phyloP scores from a whole-genome alignment of 169 alveolate genomes.

The Ichthyophthirius multifiliis region DNA sequence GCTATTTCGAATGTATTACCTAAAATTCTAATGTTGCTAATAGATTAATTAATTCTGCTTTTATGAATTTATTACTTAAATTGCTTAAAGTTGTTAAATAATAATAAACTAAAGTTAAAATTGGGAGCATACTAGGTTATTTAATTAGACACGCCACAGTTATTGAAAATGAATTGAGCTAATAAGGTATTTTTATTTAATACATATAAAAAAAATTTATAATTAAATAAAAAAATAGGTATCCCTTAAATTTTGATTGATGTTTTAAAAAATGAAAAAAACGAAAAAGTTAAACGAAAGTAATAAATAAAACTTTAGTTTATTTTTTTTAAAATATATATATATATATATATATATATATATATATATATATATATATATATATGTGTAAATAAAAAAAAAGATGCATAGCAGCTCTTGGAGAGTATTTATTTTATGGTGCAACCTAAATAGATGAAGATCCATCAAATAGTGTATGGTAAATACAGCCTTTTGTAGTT shows the following conservation, averaged over 20 bases:
- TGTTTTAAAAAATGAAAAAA: conserved; percentile 53
- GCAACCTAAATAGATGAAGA: conserved; percentile 89
- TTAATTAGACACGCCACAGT: conserved; percentile 83
- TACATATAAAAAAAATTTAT: not conserved
- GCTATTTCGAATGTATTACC: conserved; percentile 79
- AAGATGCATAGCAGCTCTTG: conserved; percentile 84
- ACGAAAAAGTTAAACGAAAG: conserved; percentile 72
- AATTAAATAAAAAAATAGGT: conserved; percentile 38
- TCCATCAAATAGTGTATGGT: conserved; percentile 77
- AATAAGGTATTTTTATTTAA: not conserved
- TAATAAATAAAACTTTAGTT: not conserved
- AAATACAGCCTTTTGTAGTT: conserved; percentile 51
- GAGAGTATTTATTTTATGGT: conserved; percentile 89
- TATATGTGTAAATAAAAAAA: not conserved
- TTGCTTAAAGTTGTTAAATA: conserved; percentile 61
- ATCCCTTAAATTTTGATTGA: conserved; percentile 68
- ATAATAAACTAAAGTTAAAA: conserved; percentile 54
- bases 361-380: not conserved
- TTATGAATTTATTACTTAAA: conserved; percentile 62
- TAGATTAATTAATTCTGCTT: conserved; percentile 77
- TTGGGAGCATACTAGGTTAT: conserved; percentile 79
- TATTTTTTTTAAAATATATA: not conserved
- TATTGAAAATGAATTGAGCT: conserved; percentile 73
- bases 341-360: not conserved
- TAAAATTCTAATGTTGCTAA: conserved; percentile 75